Percentiles rank a stretch among this genome's conserved stretches.
Evolutionary conservation across 805 yeast genomes (phyloP).

Genomic region (Saccharomycopsis sp.): DNA sequence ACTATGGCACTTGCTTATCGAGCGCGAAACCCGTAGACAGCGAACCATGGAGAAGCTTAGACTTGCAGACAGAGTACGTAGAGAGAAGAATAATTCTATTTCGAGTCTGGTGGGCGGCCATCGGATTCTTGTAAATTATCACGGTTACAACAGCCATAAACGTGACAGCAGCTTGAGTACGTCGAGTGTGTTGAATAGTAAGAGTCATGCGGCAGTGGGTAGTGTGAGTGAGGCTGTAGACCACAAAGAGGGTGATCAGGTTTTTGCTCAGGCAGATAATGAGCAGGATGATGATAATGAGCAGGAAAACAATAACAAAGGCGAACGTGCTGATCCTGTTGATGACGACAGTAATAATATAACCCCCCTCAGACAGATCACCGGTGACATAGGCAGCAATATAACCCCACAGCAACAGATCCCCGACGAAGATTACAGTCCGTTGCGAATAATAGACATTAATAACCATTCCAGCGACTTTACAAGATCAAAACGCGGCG

Average conservation of each 20-base stretch:
- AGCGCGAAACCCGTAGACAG: conserved; percentile 31
- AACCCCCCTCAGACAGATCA: no score
- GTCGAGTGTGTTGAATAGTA: neutral
- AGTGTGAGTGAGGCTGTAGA: no score
- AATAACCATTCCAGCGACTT: neutral
- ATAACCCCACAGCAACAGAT: no score
- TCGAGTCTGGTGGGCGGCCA: conserved; percentile 13
- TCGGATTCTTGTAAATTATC: neutral
- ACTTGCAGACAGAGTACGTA: conserved; percentile 9
- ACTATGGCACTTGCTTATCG: conserved; percentile 19
- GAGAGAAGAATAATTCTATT: conserved; percentile 9
- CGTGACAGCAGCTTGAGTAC: neutral
- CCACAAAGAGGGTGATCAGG: no score
- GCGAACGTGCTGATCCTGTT: neutral
- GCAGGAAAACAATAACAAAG: neutral
- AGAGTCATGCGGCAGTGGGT: neutral
- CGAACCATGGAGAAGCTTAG: conserved; percentile 22
- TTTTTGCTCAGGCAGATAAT: no score
- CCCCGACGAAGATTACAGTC: neutral
- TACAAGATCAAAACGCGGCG: neutral
- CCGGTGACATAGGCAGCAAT: no score
- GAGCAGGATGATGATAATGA: neutral
- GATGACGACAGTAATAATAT: no score
- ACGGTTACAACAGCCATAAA: neutral
- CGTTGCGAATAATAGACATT: neutral